A percentile compares a stretch with the other conserved stretches of the same genome.
Conservation (phyloP, 371 early-diverging fungal species). For the Mucor plumbeus region DNA sequence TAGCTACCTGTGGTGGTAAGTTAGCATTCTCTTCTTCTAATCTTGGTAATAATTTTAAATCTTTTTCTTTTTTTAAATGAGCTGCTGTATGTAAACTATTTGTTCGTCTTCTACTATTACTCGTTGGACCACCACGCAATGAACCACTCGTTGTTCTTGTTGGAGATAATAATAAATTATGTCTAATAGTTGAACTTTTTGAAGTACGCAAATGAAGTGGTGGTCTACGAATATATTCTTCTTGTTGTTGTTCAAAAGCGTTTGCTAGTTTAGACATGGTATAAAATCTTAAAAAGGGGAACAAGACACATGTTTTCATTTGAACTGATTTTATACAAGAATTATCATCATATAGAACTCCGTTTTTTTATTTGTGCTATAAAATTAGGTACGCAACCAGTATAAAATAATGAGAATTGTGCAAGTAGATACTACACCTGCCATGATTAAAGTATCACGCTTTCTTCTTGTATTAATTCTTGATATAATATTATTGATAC, state of each 20-base stretch:
- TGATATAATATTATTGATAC: constrained; percentile 65
- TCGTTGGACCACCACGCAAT: constrained; percentile 28
- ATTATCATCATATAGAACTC: background rate
- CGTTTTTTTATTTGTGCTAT: constrained; percentile 12
- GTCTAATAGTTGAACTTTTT: constrained; percentile 46
- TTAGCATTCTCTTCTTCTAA: constrained; percentile 51
- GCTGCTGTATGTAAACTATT: constrained; percentile 27
- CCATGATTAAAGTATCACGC: constrained; percentile 70
- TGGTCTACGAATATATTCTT: constrained; percentile 25
- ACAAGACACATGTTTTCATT: constrained; percentile 9
- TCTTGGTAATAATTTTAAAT: constrained; percentile 44
- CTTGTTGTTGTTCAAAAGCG: constrained; percentile 44
- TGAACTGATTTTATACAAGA: background rate
- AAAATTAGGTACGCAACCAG: constrained; percentile 44
- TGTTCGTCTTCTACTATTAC: constrained; percentile 23
- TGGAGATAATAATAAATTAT: constrained; percentile 44
- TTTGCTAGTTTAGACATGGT: constrained; percentile 43
- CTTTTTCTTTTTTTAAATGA: constrained; percentile 23
- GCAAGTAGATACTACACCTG: constrained; percentile 65
- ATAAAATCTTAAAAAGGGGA: constrained; percentile 9
- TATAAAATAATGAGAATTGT: constrained; percentile 60
- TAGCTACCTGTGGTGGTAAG: constrained; percentile 43
- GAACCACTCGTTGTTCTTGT: constrained; percentile 50
- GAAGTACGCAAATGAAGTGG: constrained; percentile 38
- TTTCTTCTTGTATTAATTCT: constrained; percentile 67